Conservation (phyloP, 2,329 filamentous ascomycete species). For the Ceratocystis destructans region DNA sequence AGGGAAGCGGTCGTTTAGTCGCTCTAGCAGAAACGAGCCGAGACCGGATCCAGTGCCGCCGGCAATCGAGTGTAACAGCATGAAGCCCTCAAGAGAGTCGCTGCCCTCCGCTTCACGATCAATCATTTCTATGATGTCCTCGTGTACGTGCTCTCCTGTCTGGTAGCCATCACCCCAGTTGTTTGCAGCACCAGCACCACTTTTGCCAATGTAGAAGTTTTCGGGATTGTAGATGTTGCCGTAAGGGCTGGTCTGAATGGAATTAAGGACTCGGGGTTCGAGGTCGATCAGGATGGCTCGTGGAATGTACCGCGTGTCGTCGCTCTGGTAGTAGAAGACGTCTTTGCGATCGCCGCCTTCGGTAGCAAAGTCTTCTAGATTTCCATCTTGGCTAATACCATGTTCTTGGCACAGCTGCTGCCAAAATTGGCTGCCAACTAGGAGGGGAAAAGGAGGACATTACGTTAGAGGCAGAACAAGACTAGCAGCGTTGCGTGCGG, state of each 20-base stretch:
- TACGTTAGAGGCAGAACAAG: background rate
- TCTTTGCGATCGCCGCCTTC: slow-evolving; percentile 97
- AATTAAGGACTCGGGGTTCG: slow-evolving; percentile 83
- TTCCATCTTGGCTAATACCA: slow-evolving; percentile 93
- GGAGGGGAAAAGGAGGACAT: slow-evolving; percentile 31
- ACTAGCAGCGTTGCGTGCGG: background rate
- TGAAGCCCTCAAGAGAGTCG: slow-evolving; percentile 96
- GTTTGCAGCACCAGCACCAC: slow-evolving; percentile 86
- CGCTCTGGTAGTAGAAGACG: slow-evolving; percentile 98
- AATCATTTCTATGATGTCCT: slow-evolving; percentile 99
- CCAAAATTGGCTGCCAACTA: slow-evolving; percentile 97
- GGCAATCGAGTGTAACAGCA: slow-evolving; percentile 96
- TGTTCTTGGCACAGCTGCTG: slow-evolving; percentile 97
- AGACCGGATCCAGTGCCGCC: slow-evolving; percentile 94
- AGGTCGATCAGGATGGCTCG: slow-evolving; percentile 90
- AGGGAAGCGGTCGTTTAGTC: slow-evolving; percentile 91
- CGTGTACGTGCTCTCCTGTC: slow-evolving; percentile 78
- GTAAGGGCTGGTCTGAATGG: slow-evolving; percentile 86
- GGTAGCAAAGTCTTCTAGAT: slow-evolving; percentile 92
- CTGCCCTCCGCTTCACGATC: slow-evolving; percentile 96
- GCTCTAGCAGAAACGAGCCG: slow-evolving; percentile 85
- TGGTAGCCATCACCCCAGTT: slow-evolving; percentile 98
- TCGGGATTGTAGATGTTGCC: slow-evolving; percentile 99
- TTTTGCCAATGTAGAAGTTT: slow-evolving; percentile 94
- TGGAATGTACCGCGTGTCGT: slow-evolving; percentile 96